Conservation (phyloP, 306 rosid species). For the Glycine tomentella region DNA sequence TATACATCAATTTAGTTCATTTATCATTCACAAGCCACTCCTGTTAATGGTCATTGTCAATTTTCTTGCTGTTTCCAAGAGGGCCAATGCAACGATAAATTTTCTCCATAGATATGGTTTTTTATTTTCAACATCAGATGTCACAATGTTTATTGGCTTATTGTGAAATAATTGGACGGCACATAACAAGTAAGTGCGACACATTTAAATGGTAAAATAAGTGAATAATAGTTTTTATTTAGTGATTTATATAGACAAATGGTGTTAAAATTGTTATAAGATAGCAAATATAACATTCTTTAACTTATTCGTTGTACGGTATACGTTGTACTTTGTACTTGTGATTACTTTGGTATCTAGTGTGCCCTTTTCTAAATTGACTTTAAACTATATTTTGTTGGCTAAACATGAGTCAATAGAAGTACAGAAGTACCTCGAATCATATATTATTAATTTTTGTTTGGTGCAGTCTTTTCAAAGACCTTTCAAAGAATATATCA, state of each 20-base stretch:
- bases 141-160: background rate
- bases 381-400: no score
- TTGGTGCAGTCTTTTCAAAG: no score
- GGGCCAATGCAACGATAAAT: background rate
- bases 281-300: background rate
- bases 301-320: background rate
- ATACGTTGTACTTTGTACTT: background rate
- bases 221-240: background rate
- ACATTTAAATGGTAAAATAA: background rate
- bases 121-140: no score
- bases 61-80: background rate
- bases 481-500: no score
- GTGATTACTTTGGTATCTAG: background rate
- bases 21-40: background rate
- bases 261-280: background rate
- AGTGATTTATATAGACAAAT: background rate
- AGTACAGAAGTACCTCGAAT: no score
- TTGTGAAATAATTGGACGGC: conserved; percentile 6
- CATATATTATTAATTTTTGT: no score
- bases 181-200: background rate
- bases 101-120: no score
- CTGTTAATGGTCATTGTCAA: conserved; percentile 29
- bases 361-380: background rate
- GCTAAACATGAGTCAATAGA: no score
- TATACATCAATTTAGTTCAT: background rate